Base-by-base conservation (phyloP, 495 filamentous ascomycete species). In the Hapsidospora chrysogenum region DNA sequence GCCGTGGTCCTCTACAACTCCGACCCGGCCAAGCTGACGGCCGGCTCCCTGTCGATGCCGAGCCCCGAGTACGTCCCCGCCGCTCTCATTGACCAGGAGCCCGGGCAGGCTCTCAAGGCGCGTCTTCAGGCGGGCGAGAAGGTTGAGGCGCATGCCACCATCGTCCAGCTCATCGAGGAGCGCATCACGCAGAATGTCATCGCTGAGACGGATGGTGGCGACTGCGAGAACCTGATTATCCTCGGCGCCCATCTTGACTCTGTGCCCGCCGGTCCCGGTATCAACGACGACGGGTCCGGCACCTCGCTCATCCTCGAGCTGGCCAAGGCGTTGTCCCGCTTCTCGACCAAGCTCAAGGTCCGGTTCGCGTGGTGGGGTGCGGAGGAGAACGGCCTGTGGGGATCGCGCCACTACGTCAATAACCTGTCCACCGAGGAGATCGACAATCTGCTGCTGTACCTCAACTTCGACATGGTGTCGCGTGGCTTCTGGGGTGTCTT, bases 251-350 rank as follows among this genome's bases (percentile, higher is more conserved):
- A 83, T 53, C 65, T 64, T 13, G 78, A 84, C 57, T 80, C 76
- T 6, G 79, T 84, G 23, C 46, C 58, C 29, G 70, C 61, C 1
- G 66, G 66, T 14, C 60, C 67, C 2, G 31, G 31, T 9, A 74
- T 80, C 61, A 78, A 79, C 51, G 74, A 79, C 46, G 62, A 79
- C 43, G 78, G 78, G 39, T 74, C 66, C 29, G 78, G 78, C 29
- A 64, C 61, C 16, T 67, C 79, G 48, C 70, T 61, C 29, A 54
- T 80, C 40, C 63, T 84, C 8, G 68, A 72, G 27, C 57, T 79
- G 10, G 79, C 78, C 9, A 65, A 66, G 23, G 54, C 61, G 1
- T 64, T 84, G 14, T 49, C 73, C 28, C 52, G 60, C 27, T 81
- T 61, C 60, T 49, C 45, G 22, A 59, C 70, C 42, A 76, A 67